Base-by-base conservation (phyloP, 2,329 filamentous ascomycete genomes). In the Alternaria ventricosa region DNA sequence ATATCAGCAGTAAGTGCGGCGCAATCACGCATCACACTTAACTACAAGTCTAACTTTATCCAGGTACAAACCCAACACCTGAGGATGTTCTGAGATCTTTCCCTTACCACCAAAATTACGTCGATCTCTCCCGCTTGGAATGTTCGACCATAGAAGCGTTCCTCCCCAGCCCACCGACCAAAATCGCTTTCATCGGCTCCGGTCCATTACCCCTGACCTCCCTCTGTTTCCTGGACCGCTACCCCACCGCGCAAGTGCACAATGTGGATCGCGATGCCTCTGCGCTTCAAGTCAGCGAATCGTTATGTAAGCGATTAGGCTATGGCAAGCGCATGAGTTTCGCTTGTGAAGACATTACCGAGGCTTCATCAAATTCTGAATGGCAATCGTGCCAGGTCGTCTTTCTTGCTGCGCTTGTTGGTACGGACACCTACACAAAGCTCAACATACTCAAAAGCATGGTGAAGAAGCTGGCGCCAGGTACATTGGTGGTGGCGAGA, bases 381-480 rank as follows among this genome's bases (percentile, higher is more conserved):
- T 78, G 84, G 63, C 60, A 55, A 0, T 60, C 63, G 0, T 83
- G 80, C 47, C 81, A 86, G 53, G 81, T 86, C 0, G 82, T 87
- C 0, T 86, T 83, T 66, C 69, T 87, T 5, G 85, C 85, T 3
- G 84, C 84, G 1, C 71, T 87, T 0, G 85, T 87, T 0, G 85
- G 85, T 0, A 71, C 73, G 11, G 76, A 78, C 1, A 79, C 81
- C n/a, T 36, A 55, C 0, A 73, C 81, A 1, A 87, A 87, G 68
- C 72, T 83, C 33, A 60, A 44, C 0, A 80, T 86, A 22, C 55
- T 86, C 2, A 57, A 66, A 7, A 68, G 67, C 1, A 66, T 86
- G 3, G 79, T 77, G 3, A 59, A 47, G 22, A 77, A 76, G 45
- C 82, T 86, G 82, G 76, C 65, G 33, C 69, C 73, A 0, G 84